Percentiles rank a stretch among this genome's conserved stretches.
Conservation (phyloP, 2,329 filamentous ascomycete species). For the Ascochyta lentis region DNA sequence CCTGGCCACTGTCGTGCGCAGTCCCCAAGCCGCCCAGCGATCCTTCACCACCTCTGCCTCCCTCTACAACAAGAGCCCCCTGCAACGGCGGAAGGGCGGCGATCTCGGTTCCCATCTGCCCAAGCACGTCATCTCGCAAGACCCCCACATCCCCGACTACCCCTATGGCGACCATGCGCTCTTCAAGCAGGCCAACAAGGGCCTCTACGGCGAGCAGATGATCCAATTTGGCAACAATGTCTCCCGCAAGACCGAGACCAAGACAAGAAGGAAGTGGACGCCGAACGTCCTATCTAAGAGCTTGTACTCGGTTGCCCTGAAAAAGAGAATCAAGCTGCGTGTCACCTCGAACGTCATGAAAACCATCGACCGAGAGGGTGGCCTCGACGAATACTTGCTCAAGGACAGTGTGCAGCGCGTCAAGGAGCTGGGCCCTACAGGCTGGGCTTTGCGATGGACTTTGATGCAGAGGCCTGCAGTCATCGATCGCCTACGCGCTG, state of each 20-base stretch:
- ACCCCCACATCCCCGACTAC: conserved; percentile 59
- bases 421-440: conserved; percentile 85
- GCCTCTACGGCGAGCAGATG: conserved; percentile 72
- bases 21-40: conserved; percentile 27
- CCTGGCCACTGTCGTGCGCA: conserved; percentile 21
- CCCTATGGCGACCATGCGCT: conserved; percentile 72
- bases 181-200: conserved; percentile 82
- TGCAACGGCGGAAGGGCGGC: conserved; percentile 38
- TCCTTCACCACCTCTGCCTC: conserved; percentile 36
- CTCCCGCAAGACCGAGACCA: conserved; percentile 69
- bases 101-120: conserved; percentile 47
- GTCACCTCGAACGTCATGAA: conserved; percentile 71
- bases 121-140: conserved; percentile 41
- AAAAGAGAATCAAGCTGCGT: conserved; percentile 69
- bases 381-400: conserved; percentile 89
- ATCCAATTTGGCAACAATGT: conserved; percentile 84
- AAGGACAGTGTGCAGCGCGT: conserved; percentile 79
- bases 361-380: conserved; percentile 80
- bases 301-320: conserved; percentile 69
- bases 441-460: conserved; percentile 89
- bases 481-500: conserved; percentile 67
- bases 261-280: conserved; percentile 75
- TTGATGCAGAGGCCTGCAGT: conserved; percentile 80
- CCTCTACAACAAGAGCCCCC: conserved; percentile 34
- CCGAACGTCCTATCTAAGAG: conserved; percentile 74